Evolutionary conservation across 1,284 basidiomycete species (phyloP), one percentile per base, ranked within the genome.

Genomic region (Apiotrichum porosum): DNA sequence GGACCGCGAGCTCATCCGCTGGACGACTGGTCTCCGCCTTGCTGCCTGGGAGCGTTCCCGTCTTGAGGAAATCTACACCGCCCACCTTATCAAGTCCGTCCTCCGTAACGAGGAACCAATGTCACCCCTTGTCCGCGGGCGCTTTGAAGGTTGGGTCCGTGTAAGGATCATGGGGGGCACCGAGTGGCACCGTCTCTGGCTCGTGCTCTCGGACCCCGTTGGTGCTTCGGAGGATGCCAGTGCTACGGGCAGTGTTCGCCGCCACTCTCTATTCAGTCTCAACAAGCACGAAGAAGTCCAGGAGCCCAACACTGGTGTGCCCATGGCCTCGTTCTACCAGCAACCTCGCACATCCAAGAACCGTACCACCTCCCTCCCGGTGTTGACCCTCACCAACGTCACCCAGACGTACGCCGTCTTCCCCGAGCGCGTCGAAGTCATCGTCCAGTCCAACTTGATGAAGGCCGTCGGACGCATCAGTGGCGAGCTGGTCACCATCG

Each of bases 21-120:
- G 93, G 93, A 84, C 89, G 17, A 85, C 88, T 19, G 91, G 91
- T 6, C 79, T 98, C 32, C 84, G 95, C 15, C 80, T 98, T 8
- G 83, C 88, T 9, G 82, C 88, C 42, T 98, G 93, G 91, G 94
- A 98, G 72, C 91, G 95, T 61, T 87, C 89, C 1, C 83, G 93
- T 22, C 79, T 97, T 19, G 92, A 97, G 71, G 94, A 97, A 73
- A 91, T 98, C 51, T 98, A 98, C 71, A 97, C 94, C 0, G 93
- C 92, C 2, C 89, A 97, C 74, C 76, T 97, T 37, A 81, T 93
- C 56, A 80, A 89, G 42, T 85, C 88, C 1, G n/a, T n/a, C n/a
- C 58, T 54, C 37, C 85, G 83, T 51, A 81, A 80, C 47, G 28
- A 40, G 4, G 82, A 85, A 55, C 77, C 81, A 1, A 80, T 79